Conservation (phyloP, 257 asterid genomes). For the Rhazya stricta region DNA sequence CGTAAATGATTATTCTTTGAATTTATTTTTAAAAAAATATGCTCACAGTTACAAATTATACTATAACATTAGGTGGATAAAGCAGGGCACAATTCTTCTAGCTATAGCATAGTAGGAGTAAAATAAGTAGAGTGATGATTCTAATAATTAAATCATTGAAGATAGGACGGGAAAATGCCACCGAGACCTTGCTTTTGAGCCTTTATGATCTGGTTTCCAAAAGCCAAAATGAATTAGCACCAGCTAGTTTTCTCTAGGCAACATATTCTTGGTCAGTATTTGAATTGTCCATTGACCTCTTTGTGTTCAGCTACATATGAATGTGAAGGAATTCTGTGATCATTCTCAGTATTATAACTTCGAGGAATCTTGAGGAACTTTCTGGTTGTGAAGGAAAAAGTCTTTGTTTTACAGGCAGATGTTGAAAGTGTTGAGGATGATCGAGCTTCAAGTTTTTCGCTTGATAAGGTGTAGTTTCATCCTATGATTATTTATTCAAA, state of each 20-base stretch:
- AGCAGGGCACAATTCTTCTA: no score
- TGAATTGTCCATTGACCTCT: constrained; percentile 13
- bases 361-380: constrained; percentile 23
- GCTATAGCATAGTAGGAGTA: not conserved
- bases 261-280: not conserved
- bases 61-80: no score
- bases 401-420: constrained; percentile 50
- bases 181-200: not conserved
- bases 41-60: no score
- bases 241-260: constrained; percentile 10
- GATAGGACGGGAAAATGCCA: not conserved
- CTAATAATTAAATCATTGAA: not conserved
- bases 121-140: not conserved
- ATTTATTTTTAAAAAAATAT: no score
- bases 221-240: not conserved
- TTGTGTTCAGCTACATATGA: not conserved
- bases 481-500: not conserved
- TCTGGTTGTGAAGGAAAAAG: constrained; percentile 26
- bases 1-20: no score
- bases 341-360: constrained; percentile 9
- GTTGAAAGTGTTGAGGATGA: not conserved
- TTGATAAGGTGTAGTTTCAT: not conserved
- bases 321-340: constrained; percentile 5
- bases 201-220: constrained; percentile 2
- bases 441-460: no score